These are phyloP conservation scores for Globomyces pollinis-pini DNA, from an alignment of 192 early-diverging fungal species.

Conservation along the genomic window DNA sequence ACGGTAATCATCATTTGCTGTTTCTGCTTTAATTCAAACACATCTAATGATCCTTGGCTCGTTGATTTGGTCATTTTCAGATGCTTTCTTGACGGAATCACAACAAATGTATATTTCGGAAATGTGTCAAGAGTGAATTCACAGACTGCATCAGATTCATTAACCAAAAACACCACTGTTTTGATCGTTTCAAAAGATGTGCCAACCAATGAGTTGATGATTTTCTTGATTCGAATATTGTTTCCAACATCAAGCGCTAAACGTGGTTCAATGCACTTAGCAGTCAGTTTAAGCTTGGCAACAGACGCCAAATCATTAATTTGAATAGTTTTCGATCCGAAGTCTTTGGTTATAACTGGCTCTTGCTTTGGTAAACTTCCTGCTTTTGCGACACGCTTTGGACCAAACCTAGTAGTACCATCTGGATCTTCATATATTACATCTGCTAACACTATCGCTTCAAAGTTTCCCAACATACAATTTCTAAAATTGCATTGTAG, in stretches of 20 bases:
- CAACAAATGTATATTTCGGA: conserved; percentile 10
- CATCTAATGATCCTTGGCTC: neutral
- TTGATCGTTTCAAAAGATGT: conserved; percentile 9
- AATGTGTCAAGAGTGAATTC: conserved; percentile 20
- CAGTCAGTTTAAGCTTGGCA: conserved; percentile 24
- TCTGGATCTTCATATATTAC: conserved; percentile 36
- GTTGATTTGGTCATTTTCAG: neutral
- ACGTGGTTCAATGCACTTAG: conserved; percentile 20
- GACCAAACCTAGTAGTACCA: conserved; percentile 22
- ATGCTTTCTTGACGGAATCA: neutral
- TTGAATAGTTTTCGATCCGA: conserved; percentile 3
- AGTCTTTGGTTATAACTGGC: neutral
- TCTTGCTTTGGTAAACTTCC: neutral
- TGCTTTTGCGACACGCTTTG: neutral
- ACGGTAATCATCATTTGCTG: conserved; percentile 25
- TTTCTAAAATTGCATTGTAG: conserved; percentile 28
- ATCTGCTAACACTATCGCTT: conserved; percentile 35
- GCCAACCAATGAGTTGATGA: conserved; percentile 9
- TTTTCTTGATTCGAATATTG: conserved; percentile 17
- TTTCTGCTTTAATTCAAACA: conserved; percentile 27
- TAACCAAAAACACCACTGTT: conserved; percentile 20
- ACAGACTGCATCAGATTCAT: conserved; percentile 28
- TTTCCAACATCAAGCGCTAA: conserved; percentile 20
- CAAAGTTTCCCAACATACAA: conserved; percentile 22
- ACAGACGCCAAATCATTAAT: conserved; percentile 17